phyloP scores from a whole-genome alignment of 257 asterid species.

The Lavandula angustifolia region DNA sequence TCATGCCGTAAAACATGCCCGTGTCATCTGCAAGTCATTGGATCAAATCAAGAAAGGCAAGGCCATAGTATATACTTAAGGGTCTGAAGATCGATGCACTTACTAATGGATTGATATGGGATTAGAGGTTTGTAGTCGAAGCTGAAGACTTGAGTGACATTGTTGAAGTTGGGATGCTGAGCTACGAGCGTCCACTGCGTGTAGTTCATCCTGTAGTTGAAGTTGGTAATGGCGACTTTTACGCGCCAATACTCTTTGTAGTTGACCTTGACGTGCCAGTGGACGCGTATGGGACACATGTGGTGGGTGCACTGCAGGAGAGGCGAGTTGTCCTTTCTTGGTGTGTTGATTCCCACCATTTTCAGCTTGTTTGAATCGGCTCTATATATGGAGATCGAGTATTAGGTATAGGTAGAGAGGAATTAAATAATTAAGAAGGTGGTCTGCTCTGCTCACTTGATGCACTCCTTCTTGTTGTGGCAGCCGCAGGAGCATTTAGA shows the following conservation, averaged over 20 bases:
- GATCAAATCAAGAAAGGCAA: too few relatives aligned
- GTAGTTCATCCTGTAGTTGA: conserved; percentile 67
- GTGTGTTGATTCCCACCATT: conserved; percentile 56
- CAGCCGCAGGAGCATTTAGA: conserved; percentile 78
- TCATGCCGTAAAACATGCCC: conserved; percentile 72
- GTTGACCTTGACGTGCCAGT: conserved; percentile 79
- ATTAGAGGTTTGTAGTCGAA: conserved; percentile 73
- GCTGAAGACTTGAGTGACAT: conserved; percentile 78
- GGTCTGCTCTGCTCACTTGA: conserved; percentile 41
- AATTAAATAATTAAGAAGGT: too few relatives aligned
- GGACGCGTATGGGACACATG: conserved; percentile 80
- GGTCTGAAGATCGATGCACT: too few relatives aligned
- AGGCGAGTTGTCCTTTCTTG: conserved; percentile 61
- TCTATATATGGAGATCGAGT: conserved; percentile 32
- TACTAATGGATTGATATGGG: conserved; percentile 72
- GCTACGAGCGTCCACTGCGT: conserved; percentile 81
- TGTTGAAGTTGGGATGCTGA: conserved; percentile 77
- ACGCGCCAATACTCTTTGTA: conserved; percentile 71
- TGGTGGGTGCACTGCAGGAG: conserved; percentile 68
- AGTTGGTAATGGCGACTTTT: conserved; percentile 69
- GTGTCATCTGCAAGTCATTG: conserved; percentile 54
- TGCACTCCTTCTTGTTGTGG: conserved; percentile 56
- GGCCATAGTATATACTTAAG: too few relatives aligned
- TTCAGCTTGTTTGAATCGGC: conserved; percentile 48
- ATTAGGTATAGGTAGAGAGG: too few relatives aligned